Evolutionary conservation across 805 yeast genomes (phyloP).

Genomic region (Wickerhamiella cacticola): DNA sequence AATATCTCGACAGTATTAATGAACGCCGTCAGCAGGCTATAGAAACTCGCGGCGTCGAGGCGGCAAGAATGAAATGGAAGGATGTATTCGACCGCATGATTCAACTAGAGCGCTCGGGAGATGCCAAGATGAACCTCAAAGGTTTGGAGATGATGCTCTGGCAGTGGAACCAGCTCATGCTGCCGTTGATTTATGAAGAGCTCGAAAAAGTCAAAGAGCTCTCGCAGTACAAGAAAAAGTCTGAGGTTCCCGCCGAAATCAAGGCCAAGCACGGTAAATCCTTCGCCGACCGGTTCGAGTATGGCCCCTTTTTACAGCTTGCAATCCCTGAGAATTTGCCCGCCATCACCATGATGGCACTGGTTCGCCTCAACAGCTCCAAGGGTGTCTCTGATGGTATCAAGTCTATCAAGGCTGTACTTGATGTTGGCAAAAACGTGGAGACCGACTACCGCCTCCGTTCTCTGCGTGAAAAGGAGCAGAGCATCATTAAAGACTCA

Average conservation of each 20-base stretch:
- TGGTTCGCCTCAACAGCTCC: conserved; percentile 59
- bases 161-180: conserved; percentile 69
- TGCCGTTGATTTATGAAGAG: conserved; percentile 61
- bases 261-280: conserved; percentile 17
- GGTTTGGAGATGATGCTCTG: conserved; percentile 63
- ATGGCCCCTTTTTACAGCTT: conserved; percentile 68
- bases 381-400: conserved; percentile 68
- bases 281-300: conserved; percentile 29
- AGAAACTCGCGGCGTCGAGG: conserved; percentile 70
- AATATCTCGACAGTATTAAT: conserved; percentile 56
- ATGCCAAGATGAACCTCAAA: conserved; percentile 28
- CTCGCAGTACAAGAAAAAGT: conserved; percentile 20
- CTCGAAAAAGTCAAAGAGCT: conserved; percentile 42
- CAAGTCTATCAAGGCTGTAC: conserved; percentile 70
- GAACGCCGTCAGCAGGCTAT: conserved; percentile 61
- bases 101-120: conserved; percentile 32
- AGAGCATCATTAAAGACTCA: conserved; percentile 38
- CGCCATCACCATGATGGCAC: conserved; percentile 72
- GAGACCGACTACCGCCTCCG: conserved; percentile 57
- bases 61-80: conserved; percentile 83
- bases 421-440: conserved; percentile 69
- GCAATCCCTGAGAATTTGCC: conserved; percentile 70
- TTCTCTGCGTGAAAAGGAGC: conserved; percentile 15
- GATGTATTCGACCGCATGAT: conserved; percentile 46
- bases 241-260: conserved; percentile 20